Evolutionary conservation across 1,139 yeast genomes (phyloP), one percentile per base, ranked within the genome.

Genomic region (Hansenula sp.): DNA sequence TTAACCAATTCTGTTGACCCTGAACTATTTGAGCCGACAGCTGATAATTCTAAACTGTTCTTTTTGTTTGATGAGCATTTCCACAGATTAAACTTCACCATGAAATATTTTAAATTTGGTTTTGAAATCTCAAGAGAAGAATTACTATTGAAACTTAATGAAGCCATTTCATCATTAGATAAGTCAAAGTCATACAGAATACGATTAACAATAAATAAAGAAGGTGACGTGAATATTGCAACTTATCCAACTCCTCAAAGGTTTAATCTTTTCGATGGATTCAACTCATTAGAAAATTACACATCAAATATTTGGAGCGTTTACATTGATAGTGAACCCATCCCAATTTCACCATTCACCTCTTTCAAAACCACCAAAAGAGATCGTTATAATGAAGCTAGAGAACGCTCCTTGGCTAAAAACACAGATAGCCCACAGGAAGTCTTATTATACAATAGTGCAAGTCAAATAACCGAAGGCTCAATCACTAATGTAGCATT

Each of bases 341-440:
- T 79, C 0, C 57, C 75, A 42, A 74, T 79, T 0, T 79, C 94
- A 0, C 88, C 91, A 3, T 88, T 85, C 61, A 89, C 96, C 0
- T 84, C 95, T 3, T 86, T 91, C 68, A 93, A 93, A 60, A 93
- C 98, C 0, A 88, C 97, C 0, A 67, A 71, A 30, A 71, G 99
- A 49, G 69, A 69, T 3, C 79, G 72, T 41, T 91, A 91, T 61
- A 73, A 69, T 37, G 70, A 61, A 3, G 84, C 96, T 0, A 68
- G 98, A 46, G 61, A 61, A 2, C 66, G 85, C 43, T 49, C 61
- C 51, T 45, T 62, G 16, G 54, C 55, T 10, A 47, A 59, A 36
- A 48, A 63, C n/a, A 53, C 68, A 18, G 72, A 76, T 2, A 71
- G 71, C 6, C 68, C 73, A 0, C 77, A 80, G 45, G 99, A 93